A percentile compares a stretch with the other conserved stretches of the same genome.
Evolutionary conservation across 306 rosid species (phyloP).

Genomic region (Lathyrus sativus): DNA sequence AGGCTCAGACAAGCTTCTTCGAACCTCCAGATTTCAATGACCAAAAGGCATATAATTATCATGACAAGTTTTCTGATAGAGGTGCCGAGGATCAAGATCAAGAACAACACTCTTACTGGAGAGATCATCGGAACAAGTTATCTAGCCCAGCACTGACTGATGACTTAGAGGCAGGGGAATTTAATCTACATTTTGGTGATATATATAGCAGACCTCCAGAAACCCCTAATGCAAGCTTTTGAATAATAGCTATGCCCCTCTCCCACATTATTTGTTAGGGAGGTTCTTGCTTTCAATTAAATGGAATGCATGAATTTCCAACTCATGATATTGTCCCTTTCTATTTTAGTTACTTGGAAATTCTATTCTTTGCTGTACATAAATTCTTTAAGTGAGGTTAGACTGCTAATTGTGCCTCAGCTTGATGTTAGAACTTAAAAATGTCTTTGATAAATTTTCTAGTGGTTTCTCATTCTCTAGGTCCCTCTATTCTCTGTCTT

Average conservation of each 20-base stretch:
- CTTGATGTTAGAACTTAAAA: conserved; percentile 34
- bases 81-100: conserved; percentile 62
- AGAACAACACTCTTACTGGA: conserved; percentile 54
- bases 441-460: not conserved
- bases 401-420: conserved; percentile 27
- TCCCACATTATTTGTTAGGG: conserved; percentile 42
- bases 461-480: not conserved
- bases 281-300: conserved; percentile 43
- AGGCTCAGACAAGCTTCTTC: conserved; percentile 66
- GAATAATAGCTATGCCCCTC: conserved; percentile 43
- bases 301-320: conserved; percentile 45
- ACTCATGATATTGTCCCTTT: conserved; percentile 39
- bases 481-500: not conserved
- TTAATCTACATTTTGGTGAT: conserved; percentile 77
- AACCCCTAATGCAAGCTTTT: conserved; percentile 48
- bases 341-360: conserved; percentile 36
- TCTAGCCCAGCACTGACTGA: conserved; percentile 52
- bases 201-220: conserved; percentile 65
- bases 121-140: conserved; percentile 40
- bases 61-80: conserved; percentile 60
- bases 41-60: conserved; percentile 32
- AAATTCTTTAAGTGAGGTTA: conserved; percentile 36
- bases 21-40: conserved; percentile 81
- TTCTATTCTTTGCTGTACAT: conserved; percentile 76
- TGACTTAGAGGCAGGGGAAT: conserved; percentile 63